Conservation (phyloP, 768 basidiomycete genomes). For the Lyophyllum atratum region DNA sequence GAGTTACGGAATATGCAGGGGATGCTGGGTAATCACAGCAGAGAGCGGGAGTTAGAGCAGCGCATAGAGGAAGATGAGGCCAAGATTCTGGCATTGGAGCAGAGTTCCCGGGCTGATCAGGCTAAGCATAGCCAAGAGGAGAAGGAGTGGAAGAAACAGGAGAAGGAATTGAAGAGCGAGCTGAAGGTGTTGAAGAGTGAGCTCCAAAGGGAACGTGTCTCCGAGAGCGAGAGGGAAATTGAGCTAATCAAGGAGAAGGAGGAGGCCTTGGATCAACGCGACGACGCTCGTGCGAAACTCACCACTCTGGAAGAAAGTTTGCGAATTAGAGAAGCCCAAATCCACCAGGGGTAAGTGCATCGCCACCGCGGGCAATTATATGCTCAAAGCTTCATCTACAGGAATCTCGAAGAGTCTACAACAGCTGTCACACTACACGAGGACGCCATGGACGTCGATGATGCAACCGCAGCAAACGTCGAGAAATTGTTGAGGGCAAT, state of each 20-base stretch:
- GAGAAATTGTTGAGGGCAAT: conserved; percentile 62
- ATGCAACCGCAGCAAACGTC: conserved; percentile 40
- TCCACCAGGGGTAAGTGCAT: conserved; percentile 5
- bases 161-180: conserved; percentile 29
- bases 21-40: conserved; percentile 40
- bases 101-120: conserved; percentile 43
- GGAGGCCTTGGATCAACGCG: conserved; percentile 43
- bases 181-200: neutral
- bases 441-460: conserved; percentile 17
- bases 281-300: conserved; percentile 37
- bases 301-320: conserved; percentile 23
- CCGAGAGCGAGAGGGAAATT: conserved; percentile 36
- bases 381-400: neutral
- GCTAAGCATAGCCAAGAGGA: conserved; percentile 42
- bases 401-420: neutral
- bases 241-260: conserved; percentile 60
- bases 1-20: conserved; percentile 51
- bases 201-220: conserved; percentile 38
- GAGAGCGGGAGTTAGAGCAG: conserved; percentile 63
- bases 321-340: neutral
- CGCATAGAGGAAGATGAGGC: conserved; percentile 76
- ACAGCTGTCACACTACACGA: neutral
- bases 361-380: neutral
- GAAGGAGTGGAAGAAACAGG: conserved; percentile 33
- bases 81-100: conserved; percentile 61